Percentiles rank a stretch among this genome's conserved stretches.
These are phyloP conservation scores for Calonectria henricotiae DNA, from an alignment of 2,329 filamentous ascomycete genomes.

Conservation along the genomic window DNA sequence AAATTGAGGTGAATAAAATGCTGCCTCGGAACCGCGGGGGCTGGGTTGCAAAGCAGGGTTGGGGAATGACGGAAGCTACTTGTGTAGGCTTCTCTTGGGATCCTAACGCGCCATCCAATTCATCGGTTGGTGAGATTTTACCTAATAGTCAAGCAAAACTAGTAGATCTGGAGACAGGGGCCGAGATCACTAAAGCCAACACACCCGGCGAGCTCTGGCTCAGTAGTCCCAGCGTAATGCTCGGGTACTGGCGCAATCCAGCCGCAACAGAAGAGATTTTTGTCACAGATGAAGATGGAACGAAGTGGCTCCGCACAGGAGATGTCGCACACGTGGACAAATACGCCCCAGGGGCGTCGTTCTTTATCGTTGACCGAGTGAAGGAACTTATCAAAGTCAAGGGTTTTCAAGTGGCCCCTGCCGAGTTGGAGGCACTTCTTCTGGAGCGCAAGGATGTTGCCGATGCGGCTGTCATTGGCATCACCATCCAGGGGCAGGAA, in stretches of 20 bases:
- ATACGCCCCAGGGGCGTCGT: constrained; percentile 67
- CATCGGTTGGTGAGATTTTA: constrained; percentile 59
- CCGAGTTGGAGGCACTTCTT: constrained; percentile 63
- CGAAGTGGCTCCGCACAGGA: constrained; percentile 81
- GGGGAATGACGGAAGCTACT: constrained; percentile 90
- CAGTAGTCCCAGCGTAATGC: constrained; percentile 80
- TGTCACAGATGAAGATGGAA: constrained; percentile 64
- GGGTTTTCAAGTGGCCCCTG: constrained; percentile 73
- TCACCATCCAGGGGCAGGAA: constrained; percentile 71
- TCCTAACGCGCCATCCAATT: constrained; percentile 68
- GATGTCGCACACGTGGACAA: constrained; percentile 80
- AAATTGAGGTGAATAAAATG: constrained; percentile 63
- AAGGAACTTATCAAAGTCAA: constrained; percentile 78
- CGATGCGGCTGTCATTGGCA: constrained; percentile 78
- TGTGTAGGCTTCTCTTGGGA: constrained; percentile 80
- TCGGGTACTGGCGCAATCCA: constrained; percentile 83
- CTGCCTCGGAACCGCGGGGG: constrained; percentile 60
- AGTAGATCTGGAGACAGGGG: constrained; percentile 71
- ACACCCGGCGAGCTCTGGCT: constrained; percentile 82
- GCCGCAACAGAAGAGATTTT: constrained; percentile 76
- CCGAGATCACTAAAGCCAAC: constrained; percentile 66
- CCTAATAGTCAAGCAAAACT: constrained; percentile 72
- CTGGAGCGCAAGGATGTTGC: constrained; percentile 65
- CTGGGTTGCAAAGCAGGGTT: constrained; percentile 75
- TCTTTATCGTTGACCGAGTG: constrained; percentile 82